Conservation (phyloP, 306 rosid species). For the Begonia masoniana region DNA sequence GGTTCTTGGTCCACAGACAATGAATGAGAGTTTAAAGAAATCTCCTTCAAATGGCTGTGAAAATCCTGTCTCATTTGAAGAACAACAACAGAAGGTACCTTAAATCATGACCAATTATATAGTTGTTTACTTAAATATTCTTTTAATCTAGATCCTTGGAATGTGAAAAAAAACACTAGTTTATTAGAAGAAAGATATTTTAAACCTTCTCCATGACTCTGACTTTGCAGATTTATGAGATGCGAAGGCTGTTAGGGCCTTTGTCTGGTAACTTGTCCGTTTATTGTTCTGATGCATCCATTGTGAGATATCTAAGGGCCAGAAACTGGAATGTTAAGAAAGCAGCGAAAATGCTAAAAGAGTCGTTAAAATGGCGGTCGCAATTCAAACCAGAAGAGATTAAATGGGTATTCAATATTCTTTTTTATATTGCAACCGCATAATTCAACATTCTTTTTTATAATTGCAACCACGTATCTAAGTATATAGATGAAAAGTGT, state of each 20-base stretch:
- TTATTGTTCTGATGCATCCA: constrained; percentile 70
- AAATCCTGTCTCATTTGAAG: constrained; percentile 28
- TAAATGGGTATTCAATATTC: constrained; percentile 50
- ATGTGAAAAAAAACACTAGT: constrained; percentile 4
- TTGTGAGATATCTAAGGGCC: constrained; percentile 62
- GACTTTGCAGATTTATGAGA: constrained; percentile 56
- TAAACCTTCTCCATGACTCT: background rate
- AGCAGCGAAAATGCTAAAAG: constrained; percentile 71
- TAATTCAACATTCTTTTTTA: background rate
- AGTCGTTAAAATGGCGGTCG: constrained; percentile 70
- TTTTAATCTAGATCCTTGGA: constrained; percentile 7
- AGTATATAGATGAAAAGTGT: no score
- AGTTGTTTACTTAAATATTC: constrained; percentile 1
- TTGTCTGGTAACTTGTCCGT: constrained; percentile 44
- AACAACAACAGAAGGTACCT: constrained; percentile 60
- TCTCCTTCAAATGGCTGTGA: constrained; percentile 37
- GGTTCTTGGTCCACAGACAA: constrained; percentile 22
- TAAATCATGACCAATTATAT: background rate
- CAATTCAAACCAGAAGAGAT: constrained; percentile 80
- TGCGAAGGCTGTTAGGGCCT: constrained; percentile 53
- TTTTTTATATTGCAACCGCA: background rate
- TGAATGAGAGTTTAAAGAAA: constrained; percentile 42
- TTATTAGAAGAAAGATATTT: constrained; percentile 3
- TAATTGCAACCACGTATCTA: background rate
- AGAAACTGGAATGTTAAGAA: constrained; percentile 91